Evolutionary conservation across 1,284 basidiomycete species (phyloP), one percentile per base, ranked within the genome.

Genomic region (Sporisorium graminicola): DNA sequence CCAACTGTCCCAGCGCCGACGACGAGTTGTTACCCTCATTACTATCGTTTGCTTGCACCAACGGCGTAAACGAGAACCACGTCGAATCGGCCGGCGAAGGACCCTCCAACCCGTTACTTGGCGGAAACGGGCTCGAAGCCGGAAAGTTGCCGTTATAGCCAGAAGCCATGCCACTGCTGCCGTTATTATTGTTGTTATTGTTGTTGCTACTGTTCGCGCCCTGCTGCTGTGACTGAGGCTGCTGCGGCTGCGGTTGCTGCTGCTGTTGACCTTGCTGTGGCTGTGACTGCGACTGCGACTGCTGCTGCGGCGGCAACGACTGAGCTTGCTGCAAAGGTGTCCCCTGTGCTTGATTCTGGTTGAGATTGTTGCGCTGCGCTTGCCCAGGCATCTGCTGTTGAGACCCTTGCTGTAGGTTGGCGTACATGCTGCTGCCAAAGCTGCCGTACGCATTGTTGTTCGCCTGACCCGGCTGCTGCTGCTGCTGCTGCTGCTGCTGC

Each of bases 21-120:
- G 53, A 59, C 3, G 35, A 13, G 33, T 62, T 68, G 44, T 35
- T 53, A 2, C 29, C 42, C 14, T 58, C 58, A 7, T 49, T 40
- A 6, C 46, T n/a, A 20, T 66, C 59, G 13, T 74, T 74, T 3
- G 73, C 49, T 55, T 72, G 70, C 5, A 74, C 65, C 12, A 77
- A 60, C 3, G 78, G 78, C 5, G 78, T 80, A 40, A 74, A 80
- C 2, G 66, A 69, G 33, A 80, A 80, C 62, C 77, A 80, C 12
- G 78, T 80, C 20, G 76, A 78, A 31, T 80, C 76, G 8, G 77
- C 78, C 1, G 78, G 78, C 14, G 68, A 73, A 7, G 73, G 73
- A 8, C 73, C 73, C 24, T 75, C 73, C 3, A 70, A 44, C 24
- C 63, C 73, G 27, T 70, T 75, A 26, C 67, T 56, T 10, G 57